Evolutionary conservation across 1,284 basidiomycete genomes (phyloP).

Genomic region (Bondarzewia mesenterica): DNA sequence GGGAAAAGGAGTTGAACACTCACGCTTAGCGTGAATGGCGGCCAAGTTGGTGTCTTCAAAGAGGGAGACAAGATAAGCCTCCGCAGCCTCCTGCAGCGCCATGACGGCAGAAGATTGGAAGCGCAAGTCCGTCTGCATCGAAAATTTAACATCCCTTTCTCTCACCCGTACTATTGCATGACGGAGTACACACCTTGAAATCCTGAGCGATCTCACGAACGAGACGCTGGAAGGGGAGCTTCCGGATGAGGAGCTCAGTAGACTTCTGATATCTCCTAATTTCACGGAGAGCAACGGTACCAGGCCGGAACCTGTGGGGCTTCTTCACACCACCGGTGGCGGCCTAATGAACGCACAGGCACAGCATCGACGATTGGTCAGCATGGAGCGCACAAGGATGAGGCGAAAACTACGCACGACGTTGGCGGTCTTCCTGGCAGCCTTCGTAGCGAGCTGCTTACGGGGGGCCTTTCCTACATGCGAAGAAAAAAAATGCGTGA

Average conservation of each 20-base stretch:
- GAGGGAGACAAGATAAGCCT: conserved; percentile 95
- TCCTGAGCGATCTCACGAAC: conserved; percentile 96
- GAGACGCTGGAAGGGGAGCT: conserved; percentile 92
- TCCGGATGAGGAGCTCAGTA: conserved; percentile 91
- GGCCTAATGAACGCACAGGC: conserved; percentile 33
- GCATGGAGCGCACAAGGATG: conserved; percentile 13
- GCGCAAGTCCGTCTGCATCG: conserved; percentile 78
- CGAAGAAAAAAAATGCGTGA: conserved; percentile 13
- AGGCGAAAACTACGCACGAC: too few relatives aligned
- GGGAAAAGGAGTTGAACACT: conserved; percentile 10
- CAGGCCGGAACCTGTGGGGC: conserved; percentile 94
- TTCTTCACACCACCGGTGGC: conserved; percentile 97
- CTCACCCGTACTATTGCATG: conserved; percentile 2
- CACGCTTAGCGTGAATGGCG: conserved; percentile 87
- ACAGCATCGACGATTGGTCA: conserved; percentile 4
- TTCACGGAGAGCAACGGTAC: conserved; percentile 97
- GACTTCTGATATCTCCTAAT: conserved; percentile 97
- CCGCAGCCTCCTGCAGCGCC: conserved; percentile 92
- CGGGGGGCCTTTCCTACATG: conserved; percentile 70
- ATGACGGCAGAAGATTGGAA: conserved; percentile 97
- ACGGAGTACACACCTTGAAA: conserved; percentile 70
- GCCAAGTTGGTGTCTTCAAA: conserved; percentile 92
- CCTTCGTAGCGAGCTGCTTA: conserved; percentile 90
- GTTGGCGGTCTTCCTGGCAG: conserved; percentile 72
- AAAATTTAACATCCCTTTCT: conserved; percentile 5